These are phyloP conservation scores for Triticum turgidum DNA, from an alignment of 176 grass and related monocot species.

Conservation along the genomic window DNA sequence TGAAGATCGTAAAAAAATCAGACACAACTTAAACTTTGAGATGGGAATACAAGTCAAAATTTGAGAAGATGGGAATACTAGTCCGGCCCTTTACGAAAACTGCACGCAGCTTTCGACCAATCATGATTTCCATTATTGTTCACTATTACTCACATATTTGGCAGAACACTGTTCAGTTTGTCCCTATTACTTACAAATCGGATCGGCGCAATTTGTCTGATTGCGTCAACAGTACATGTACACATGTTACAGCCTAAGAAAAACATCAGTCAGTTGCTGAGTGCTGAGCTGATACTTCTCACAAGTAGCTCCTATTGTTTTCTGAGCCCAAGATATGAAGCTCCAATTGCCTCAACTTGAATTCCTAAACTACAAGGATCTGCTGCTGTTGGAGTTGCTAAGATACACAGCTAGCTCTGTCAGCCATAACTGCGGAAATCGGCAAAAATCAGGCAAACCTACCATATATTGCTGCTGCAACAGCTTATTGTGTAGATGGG, in stretches of 20 bases:
- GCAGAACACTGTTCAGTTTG: not conserved
- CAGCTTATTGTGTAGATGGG: constrained; percentile 13
- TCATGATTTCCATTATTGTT: not conserved
- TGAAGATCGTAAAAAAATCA: too few relatives aligned
- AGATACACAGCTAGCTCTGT: not conserved
- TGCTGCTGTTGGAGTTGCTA: not conserved
- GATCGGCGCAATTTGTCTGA: not conserved
- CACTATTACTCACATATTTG: not conserved
- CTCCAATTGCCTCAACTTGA: not conserved
- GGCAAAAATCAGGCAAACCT: not conserved
- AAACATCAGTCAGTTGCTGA: not conserved
- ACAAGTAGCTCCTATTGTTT: not conserved
- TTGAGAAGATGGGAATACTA: not conserved
- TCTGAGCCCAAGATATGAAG: not conserved
- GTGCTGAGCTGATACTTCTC: not conserved
- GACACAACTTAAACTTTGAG: too few relatives aligned
- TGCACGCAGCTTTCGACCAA: not conserved
- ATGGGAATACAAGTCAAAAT: too few relatives aligned
- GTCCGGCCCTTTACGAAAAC: not conserved
- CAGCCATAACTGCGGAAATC: not conserved
- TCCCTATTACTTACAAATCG: not conserved
- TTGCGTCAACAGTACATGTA: not conserved
- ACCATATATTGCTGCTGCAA: not conserved
- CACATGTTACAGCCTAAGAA: not conserved
- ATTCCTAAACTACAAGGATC: not conserved